Conservation (phyloP, 306 rosid species). For the Medicago lupulina region DNA sequence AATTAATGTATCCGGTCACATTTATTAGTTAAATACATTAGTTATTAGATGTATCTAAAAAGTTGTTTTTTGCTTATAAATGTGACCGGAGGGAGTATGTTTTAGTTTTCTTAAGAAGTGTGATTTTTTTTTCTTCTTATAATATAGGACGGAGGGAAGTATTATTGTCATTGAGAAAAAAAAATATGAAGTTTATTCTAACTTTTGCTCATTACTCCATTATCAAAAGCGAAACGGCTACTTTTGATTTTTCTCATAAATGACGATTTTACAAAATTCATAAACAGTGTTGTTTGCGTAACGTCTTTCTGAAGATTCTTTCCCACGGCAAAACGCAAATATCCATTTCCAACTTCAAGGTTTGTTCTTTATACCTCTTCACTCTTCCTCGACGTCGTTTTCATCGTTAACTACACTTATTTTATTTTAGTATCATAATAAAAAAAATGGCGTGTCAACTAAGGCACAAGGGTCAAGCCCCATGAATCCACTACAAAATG, state of each 20-base stretch:
- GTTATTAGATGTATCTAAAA: too few species aligned
- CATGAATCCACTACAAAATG: constrained; percentile 27
- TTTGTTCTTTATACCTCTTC: constrained; percentile 22
- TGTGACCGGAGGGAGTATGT: too few species aligned
- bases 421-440: background rate
- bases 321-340: constrained; percentile 35
- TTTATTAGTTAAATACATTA: too few species aligned
- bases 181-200: background rate
- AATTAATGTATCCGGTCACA: too few species aligned
- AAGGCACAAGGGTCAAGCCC: constrained; percentile 15
- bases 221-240: constrained; percentile 25
- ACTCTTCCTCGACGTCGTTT: constrained; percentile 30
- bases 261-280: background rate
- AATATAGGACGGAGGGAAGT: too few species aligned
- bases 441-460: constrained; percentile 35
- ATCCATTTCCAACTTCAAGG: constrained; percentile 28
- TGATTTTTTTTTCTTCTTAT: too few species aligned
- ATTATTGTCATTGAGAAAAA: too few species aligned
- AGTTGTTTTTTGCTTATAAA: too few species aligned
- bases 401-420: constrained; percentile 24
- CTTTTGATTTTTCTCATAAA: constrained; percentile 24
- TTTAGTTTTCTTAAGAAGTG: too few species aligned
- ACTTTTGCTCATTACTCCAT: background rate
- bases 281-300: constrained; percentile 44
- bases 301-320: constrained; percentile 51